Base-by-base conservation (phyloP, 1,284 basidiomycete species). In the Hemileia vastatrix region DNA sequence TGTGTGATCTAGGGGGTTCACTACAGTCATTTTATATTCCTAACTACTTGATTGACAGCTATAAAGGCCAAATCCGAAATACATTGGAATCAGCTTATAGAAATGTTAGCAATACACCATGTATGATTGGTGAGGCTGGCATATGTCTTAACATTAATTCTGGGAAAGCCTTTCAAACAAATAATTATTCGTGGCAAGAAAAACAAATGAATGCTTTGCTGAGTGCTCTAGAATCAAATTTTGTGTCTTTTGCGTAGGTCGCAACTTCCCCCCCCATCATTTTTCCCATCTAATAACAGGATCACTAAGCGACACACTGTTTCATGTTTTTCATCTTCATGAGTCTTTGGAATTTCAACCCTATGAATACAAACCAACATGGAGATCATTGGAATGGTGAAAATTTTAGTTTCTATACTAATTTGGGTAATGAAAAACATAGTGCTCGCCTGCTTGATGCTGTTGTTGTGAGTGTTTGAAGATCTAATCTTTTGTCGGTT, bases 351-450 rank as follows among this genome's bases (percentile, higher is more conserved):
- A 91, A 89, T 67, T 97, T 96, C 76, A 96, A 96, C 72, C 88
- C 92, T 0, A 79, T 82, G 57, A 96, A 96, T 76, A 81, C 82
- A 44, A 89, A 94, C 69, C 73, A 77, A 19, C 73, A 78, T 21
- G 95, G 94, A 11, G 93, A 97, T 74, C 80, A 85, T 65, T 97
- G 94, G 94, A 96, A 95, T 72, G 88, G 86, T 50, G 93, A 97
- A 64, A 73, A 76, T 63, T 76, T 75, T 55, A 68, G 66, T 48
- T 65, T 76, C 57, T 65, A 64, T 15, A 80, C 81, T 9, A 84
- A 87, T 69, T 78, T 78, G 8, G 80, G 83, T 2, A 78, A 81
- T 21, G 79, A 91, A 21, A 92, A 95, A 73, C 83, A 85, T 33
- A 91, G 92, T 2, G 88, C 81, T 0, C 80, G 93, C 5, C 84